Percentiles rank a stretch among this genome's conserved stretches.
Evolutionary conservation across 768 basidiomycete genomes (phyloP).

Genomic region (Calocybe gangraenosa): DNA sequence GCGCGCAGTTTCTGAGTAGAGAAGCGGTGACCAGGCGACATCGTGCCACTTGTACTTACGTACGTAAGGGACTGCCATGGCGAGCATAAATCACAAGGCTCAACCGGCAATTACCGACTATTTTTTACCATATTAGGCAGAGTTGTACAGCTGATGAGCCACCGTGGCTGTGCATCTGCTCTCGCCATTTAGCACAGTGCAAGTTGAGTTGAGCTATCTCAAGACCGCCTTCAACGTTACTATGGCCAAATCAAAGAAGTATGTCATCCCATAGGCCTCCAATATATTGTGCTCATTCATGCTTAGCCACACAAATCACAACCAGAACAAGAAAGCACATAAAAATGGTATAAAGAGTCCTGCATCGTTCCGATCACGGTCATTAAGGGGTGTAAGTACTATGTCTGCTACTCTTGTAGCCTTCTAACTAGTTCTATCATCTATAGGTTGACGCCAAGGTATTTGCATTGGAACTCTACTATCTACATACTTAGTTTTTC

Average conservation of each 20-base stretch:
- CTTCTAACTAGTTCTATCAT: conserved; percentile 4
- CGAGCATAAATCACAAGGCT: neutral
- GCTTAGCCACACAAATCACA: conserved; percentile 85
- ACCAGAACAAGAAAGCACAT: conserved; percentile 96
- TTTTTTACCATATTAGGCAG: conserved; percentile 10
- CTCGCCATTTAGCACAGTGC: conserved; percentile 11
- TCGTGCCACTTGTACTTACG: too few species aligned
- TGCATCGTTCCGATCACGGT: conserved; percentile 65
- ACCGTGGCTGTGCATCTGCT: conserved; percentile 37
- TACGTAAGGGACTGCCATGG: too few species aligned
- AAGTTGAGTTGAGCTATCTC: conserved; percentile 20
- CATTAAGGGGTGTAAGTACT: conserved; percentile 86
- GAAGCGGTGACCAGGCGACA: too few species aligned
- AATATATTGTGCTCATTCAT: neutral
- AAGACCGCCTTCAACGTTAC: conserved; percentile 28
- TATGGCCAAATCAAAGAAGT: conserved; percentile 99
- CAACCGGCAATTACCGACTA: conserved; percentile 6
- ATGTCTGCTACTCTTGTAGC: conserved; percentile 1
- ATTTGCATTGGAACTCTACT: neutral
- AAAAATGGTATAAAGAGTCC: conserved; percentile 95
- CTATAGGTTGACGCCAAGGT: conserved; percentile 82
- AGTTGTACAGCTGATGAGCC: conserved; percentile 40
- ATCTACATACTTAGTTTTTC: conserved; percentile 8
- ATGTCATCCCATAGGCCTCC: conserved; percentile 23
- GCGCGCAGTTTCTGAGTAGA: too few species aligned